Evolutionary conservation across 2,329 filamentous ascomycete genomes (phyloP).

Genomic region (Fusarium protoensiforme): DNA sequence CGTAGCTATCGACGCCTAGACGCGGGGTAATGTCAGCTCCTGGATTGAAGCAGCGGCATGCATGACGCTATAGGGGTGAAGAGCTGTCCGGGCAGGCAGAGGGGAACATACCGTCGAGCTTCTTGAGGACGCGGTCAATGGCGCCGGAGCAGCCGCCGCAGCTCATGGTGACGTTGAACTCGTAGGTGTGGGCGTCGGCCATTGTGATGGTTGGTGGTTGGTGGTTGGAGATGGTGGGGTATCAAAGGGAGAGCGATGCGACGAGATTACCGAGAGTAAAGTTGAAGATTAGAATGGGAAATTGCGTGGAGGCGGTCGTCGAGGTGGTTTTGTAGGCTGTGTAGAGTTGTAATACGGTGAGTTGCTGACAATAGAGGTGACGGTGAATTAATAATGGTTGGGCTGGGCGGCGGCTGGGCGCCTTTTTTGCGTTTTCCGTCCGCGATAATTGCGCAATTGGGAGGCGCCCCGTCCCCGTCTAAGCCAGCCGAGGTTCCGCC

Average conservation of each 20-base stretch:
- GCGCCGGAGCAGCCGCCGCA: slow-evolving; percentile 97
- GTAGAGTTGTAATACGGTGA: background rate
- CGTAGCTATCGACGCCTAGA: slow-evolving; percentile 85
- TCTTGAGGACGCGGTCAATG: slow-evolving; percentile 90
- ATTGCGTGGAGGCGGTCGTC: background rate
- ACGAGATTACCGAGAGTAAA: slow-evolving; percentile 3
- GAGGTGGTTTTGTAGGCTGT: slow-evolving; percentile 1
- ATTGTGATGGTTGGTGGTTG: slow-evolving; percentile 57
- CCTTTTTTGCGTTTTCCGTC: slow-evolving; percentile 1
- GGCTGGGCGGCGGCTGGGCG: background rate
- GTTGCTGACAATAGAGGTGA: slow-evolving; percentile 29
- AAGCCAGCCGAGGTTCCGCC: slow-evolving; percentile 4
- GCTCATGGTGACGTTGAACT: slow-evolving; percentile 94
- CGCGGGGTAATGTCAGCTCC: slow-evolving; percentile 14
- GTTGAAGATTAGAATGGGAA: background rate
- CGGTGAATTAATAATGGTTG: slow-evolving; percentile 39
- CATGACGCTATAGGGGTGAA: background rate
- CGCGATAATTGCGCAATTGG: slow-evolving; percentile 44
- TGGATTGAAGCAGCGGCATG: background rate
- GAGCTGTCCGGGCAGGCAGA: background rate
- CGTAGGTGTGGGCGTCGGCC: slow-evolving; percentile 87
- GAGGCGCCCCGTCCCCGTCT: background rate
- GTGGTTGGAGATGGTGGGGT: slow-evolving; percentile 32
- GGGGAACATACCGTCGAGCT: slow-evolving; percentile 78
- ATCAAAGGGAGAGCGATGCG: slow-evolving; percentile 10